Evolutionary conservation across 805 yeast genomes (phyloP), one percentile per base, ranked within the genome.

Genomic region (Myxozyma neotropica): DNA sequence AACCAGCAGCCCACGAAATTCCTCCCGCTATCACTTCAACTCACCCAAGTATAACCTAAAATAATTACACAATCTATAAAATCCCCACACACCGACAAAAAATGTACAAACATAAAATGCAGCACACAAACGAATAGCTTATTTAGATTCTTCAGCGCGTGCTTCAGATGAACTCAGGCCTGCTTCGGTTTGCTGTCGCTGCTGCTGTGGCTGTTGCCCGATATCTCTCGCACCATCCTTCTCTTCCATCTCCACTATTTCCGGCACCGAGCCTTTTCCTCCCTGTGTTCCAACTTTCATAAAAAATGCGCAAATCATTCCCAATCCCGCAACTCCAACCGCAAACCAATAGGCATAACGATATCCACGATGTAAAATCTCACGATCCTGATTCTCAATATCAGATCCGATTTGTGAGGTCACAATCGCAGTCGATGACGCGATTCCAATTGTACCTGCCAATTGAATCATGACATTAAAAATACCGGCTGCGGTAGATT

Each of bases 401-500:
- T 52, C 56, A n/a, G 46, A 31, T 12, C 56, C 61, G 21, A 57
- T 60, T 36, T 45, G 69, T 0, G 79, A 66, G 15, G 72, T 64
- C 23, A 77, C 73, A 45, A 80, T 71, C 0, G 82, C 78, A 12
- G 77, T 71, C 3, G 78, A 71, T 1, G 80, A 67, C 23, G 81
- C 80, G 2, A 80, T 65, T 0, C 81, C 81, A 7, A 80, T 70
- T 1, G 80, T 68, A 0, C 75, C 70, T 38, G 78, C 69, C 21
- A 80, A 60, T 59, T 79, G 81, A 39, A 74, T 65, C 43, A 76
- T 70, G 0, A 81, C 80, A 60, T 80, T 79, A 63, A 80, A 79
- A 2, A 80, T 71, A 8, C 83, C 82, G 2, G 80, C 80, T 2
- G 82, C 83, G 17, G 80, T 67, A 44, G 79, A 74, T 59, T 79